Evolutionary conservation across 106 monocot genomes (phyloP).

Genomic region (Acorus calamus): DNA sequence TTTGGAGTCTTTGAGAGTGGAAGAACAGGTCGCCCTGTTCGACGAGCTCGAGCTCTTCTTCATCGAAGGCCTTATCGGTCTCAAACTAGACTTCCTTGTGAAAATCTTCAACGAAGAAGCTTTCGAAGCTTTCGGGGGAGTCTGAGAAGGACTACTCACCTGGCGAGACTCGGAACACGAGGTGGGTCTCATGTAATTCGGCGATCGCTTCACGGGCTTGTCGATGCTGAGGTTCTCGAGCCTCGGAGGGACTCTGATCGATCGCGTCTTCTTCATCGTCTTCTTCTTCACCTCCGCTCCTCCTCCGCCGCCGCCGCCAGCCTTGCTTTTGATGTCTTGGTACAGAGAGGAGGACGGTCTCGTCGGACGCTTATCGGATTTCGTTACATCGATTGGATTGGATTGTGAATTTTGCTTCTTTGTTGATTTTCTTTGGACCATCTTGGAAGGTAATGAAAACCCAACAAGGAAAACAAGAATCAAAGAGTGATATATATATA

Average conservation of each 20-base stretch:
- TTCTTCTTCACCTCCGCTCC: background rate
- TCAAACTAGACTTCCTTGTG: background rate
- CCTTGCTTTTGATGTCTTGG: constrained; percentile 7
- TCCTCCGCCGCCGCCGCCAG: constrained; percentile 1
- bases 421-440: constrained; percentile 25
- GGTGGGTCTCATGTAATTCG: constrained; percentile 61
- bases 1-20: constrained; percentile 8
- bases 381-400: background rate
- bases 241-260: constrained; percentile 1
- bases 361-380: background rate
- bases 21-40: constrained; percentile 4
- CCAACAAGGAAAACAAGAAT: too few species aligned
- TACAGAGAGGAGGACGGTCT: background rate
- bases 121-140: constrained; percentile 1
- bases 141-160: constrained; percentile 7
- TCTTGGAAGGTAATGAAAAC: background rate
- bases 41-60: background rate
- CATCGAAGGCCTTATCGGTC: background rate
- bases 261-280: constrained; percentile 15
- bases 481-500: too few species aligned
- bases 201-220: constrained; percentile 1
- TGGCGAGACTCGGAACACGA: constrained; percentile 36
- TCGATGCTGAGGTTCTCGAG: background rate
- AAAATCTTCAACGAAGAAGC: background rate
- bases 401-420: background rate